Percentiles rank a stretch among this genome's conserved stretches.
phyloP scores from a whole-genome alignment of 2,329 filamentous ascomycete species.

The Talaromyces sp. region DNA sequence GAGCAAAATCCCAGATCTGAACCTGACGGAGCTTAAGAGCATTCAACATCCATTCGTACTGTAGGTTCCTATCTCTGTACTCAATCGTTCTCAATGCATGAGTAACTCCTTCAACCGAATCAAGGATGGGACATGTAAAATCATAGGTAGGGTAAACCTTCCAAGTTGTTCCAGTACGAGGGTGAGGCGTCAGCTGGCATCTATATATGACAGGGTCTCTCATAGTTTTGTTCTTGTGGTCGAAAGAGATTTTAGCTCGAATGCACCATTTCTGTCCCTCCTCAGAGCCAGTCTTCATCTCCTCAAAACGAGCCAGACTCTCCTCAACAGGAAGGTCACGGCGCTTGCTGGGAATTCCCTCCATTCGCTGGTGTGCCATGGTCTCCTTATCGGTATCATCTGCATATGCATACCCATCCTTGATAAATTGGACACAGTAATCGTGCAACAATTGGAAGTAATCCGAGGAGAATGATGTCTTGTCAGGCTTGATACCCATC shows the following conservation, averaged over 20 bases:
- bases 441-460: slow-evolving; percentile 93
- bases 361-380: slow-evolving; percentile 79
- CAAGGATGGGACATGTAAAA: slow-evolving; percentile 62
- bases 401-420: slow-evolving; percentile 82
- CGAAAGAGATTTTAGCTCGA: slow-evolving; percentile 85
- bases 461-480: slow-evolving; percentile 85
- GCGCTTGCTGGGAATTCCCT: slow-evolving; percentile 75
- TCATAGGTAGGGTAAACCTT: slow-evolving; percentile 67
- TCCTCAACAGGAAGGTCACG: slow-evolving; percentile 77
- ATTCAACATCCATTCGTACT: slow-evolving; percentile 52
- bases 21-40: slow-evolving; percentile 45
- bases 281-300: slow-evolving; percentile 83
- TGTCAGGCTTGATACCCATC: slow-evolving; percentile 87
- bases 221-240: slow-evolving; percentile 93
- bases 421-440: slow-evolving; percentile 77
- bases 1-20: slow-evolving; percentile 51
- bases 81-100: slow-evolving; percentile 64
- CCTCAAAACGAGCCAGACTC: slow-evolving; percentile 78
- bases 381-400: slow-evolving; percentile 89
- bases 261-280: slow-evolving; percentile 85
- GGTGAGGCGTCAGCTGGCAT: slow-evolving; percentile 68
- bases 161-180: slow-evolving; percentile 61
- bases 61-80: slow-evolving; percentile 51
- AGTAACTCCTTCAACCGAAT: slow-evolving; percentile 61
- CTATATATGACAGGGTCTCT: slow-evolving; percentile 96